These are phyloP conservation scores for Pyrenochaeta sp. DNA, from an alignment of 2,329 filamentous ascomycete species.

Conservation along the genomic window DNA sequence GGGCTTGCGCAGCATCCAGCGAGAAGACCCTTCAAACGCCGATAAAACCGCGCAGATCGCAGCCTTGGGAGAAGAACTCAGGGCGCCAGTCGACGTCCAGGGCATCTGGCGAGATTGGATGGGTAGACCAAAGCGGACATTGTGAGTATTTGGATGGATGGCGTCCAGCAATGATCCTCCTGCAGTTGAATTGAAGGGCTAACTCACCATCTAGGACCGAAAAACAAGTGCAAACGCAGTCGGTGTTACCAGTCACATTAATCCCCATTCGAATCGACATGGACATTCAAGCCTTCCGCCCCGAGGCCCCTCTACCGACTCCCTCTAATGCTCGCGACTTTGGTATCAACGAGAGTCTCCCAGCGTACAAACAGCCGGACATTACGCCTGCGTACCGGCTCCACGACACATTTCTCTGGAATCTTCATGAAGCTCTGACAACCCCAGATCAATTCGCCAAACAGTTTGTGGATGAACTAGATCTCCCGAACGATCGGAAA, in stretches of 20 bases:
- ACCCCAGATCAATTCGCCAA: slow-evolving; percentile 97
- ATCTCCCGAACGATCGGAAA: slow-evolving; percentile 76
- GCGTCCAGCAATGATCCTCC: background rate
- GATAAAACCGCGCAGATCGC: slow-evolving; percentile 72
- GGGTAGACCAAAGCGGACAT: slow-evolving; percentile 67
- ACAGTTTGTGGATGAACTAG: slow-evolving; percentile 87
- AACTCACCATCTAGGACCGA: slow-evolving; percentile 56
- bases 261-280: slow-evolving; percentile 97
- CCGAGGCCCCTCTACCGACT: slow-evolving; percentile 69
- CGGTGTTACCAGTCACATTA: slow-evolving; percentile 83
- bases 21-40: slow-evolving; percentile 70
- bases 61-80: slow-evolving; percentile 83
- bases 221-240: slow-evolving; percentile 68
- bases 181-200: slow-evolving; percentile 6
- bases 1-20: slow-evolving; percentile 76
- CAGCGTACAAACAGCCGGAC: slow-evolving; percentile 82
- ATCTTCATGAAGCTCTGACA: slow-evolving; percentile 90
- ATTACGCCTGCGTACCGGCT: slow-evolving; percentile 83
- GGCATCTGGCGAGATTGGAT: slow-evolving; percentile 97
- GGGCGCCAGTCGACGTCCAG: slow-evolving; percentile 80
- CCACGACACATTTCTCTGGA: slow-evolving; percentile 97
- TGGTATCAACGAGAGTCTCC: slow-evolving; percentile 73
- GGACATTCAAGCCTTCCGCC: slow-evolving; percentile 81
- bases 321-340: slow-evolving; percentile 65
- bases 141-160: slow-evolving; percentile 49